Conservation (phyloP, 2,329 filamentous ascomycete genomes). For the Colletotrichum salicis region DNA sequence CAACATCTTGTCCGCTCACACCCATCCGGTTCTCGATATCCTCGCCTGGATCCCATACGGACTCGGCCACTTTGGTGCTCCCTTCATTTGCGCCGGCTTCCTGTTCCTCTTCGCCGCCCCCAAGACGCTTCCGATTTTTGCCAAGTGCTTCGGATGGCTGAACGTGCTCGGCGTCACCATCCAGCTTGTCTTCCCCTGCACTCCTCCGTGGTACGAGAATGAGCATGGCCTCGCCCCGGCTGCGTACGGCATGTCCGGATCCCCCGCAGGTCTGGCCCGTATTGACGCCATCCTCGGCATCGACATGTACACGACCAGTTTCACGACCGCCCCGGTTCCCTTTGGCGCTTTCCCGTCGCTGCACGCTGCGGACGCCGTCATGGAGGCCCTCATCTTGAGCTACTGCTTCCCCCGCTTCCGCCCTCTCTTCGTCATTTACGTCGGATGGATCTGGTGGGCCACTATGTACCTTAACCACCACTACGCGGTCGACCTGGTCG, state of each 20-base stretch:
- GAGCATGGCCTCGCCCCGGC: conserved; percentile 89
- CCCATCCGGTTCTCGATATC: conserved; percentile 83
- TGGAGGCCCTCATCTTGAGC: conserved; percentile 93
- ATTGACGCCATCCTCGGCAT: conserved; percentile 91
- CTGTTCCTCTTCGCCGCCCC: conserved; percentile 93
- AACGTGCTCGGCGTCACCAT: conserved; percentile 88
- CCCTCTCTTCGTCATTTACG: conserved; percentile 83
- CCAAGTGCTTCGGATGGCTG: conserved; percentile 90
- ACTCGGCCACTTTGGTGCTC: conserved; percentile 87
- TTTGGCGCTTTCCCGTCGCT: conserved; percentile 96
- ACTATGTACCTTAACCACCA: conserved; percentile 99
- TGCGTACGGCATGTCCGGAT: conserved; percentile 90
- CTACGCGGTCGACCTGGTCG: conserved; percentile 93
- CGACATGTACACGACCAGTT: conserved; percentile 92
- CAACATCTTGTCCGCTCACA: conserved; percentile 93
- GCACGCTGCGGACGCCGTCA: conserved; percentile 87
- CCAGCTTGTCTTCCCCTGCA: conserved; percentile 91
- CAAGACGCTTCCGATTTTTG: conserved; percentile 85
- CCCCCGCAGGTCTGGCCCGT: conserved; percentile 87
- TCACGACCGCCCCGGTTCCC: conserved; percentile 88
- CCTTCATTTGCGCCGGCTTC: conserved; percentile 79
- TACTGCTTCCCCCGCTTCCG: conserved; percentile 88
- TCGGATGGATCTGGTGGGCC: conserved; percentile 96
- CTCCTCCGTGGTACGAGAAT: conserved; percentile 97
- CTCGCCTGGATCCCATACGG: conserved; percentile 95